Evolutionary conservation across 306 rosid species (phyloP), one percentile per base, ranked within the genome.

Genomic region (Begonia peltatifolia): DNA sequence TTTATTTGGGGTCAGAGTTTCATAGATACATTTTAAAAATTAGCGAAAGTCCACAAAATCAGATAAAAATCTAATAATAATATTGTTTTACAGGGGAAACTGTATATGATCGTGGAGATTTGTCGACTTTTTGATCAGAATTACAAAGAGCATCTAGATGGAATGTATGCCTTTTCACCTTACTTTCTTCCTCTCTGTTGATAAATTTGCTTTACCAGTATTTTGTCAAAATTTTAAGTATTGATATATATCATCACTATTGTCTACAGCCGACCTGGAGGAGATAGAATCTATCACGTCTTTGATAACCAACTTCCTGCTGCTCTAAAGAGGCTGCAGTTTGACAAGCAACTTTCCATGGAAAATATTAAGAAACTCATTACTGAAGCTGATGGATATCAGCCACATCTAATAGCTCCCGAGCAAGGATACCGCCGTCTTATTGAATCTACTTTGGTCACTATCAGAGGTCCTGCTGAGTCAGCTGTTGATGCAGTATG

Each of bases 321-420:
- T 71, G 97, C 97, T 41, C 70, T 88, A 10, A 88, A 84, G 71
- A 79, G 95, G 79, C 68, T 88, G 68, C 97, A 88, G 78, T 88
- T 88, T 70, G 97, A 88, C 76, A 88, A 80, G 69, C 97, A 88
- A 63, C 95, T 88, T 54, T 64, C 97, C 12, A 84, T 88, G 97
- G 97, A 88, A 76, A 88, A 88, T 59, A 83, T 88, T 63, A 58
- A 79, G 64, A 88, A 88, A 76, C 87, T 82, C 61, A 82, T 88
- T 55, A 88, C 97, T 2, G 97, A 88, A 66, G 97, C 97, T 57
- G 97, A 88, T 79, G 97, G 97, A 54, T 88, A 88, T 72, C 97
- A 88, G 67, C 97, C 95, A 65, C 96, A 88, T 72, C 65, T 88
- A 65, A 88, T 88, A 65, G 96, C 96, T 62, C 96, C 96, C 0